Percentiles rank a stretch among this genome's conserved stretches.
Conservation (phyloP, 1,139 yeast genomes). For the Debaryomyces udenii region DNA sequence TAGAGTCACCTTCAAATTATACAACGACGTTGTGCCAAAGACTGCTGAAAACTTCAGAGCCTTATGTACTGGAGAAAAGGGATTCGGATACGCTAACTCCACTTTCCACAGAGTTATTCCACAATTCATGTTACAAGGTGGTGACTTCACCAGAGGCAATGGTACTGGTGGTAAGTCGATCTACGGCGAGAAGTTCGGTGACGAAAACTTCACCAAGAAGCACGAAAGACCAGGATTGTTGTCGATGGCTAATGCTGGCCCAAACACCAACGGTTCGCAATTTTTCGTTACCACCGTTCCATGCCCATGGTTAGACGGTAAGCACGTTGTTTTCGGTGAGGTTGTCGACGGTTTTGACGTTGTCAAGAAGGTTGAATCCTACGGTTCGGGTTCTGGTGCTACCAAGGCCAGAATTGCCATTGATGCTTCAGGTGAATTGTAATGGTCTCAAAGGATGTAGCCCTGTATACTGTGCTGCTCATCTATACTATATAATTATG, state of each 20-base stretch:
- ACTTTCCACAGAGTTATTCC: conserved; percentile 99
- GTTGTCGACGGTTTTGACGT: conserved; percentile 87
- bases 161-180: conserved; percentile 99
- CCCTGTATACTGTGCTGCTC: too few relatives aligned
- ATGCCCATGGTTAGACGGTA: conserved; percentile 97
- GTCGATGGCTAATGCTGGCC: conserved; percentile 99
- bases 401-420: conserved; percentile 78
- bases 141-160: conserved; percentile 92
- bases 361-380: conserved; percentile 87
- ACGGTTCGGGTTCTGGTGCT: conserved; percentile 84
- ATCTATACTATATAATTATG: conserved; percentile 1
- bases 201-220: conserved; percentile 86
- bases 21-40: conserved; percentile 95
- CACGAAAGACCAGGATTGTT: conserved; percentile 94
- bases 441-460: conserved; percentile 19
- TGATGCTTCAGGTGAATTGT: conserved; percentile 84
- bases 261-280: conserved; percentile 99
- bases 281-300: conserved; percentile 97
- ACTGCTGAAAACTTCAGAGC: conserved; percentile 99
- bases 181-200: conserved; percentile 94
- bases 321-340: conserved; percentile 99
- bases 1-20: conserved; percentile 57
- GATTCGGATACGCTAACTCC: conserved; percentile 90
- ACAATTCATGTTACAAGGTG: conserved; percentile 98
- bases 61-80: conserved; percentile 95